Evolutionary conservation across 768 basidiomycete genomes (phyloP).

Genomic region (Cubamyces lactineus): DNA sequence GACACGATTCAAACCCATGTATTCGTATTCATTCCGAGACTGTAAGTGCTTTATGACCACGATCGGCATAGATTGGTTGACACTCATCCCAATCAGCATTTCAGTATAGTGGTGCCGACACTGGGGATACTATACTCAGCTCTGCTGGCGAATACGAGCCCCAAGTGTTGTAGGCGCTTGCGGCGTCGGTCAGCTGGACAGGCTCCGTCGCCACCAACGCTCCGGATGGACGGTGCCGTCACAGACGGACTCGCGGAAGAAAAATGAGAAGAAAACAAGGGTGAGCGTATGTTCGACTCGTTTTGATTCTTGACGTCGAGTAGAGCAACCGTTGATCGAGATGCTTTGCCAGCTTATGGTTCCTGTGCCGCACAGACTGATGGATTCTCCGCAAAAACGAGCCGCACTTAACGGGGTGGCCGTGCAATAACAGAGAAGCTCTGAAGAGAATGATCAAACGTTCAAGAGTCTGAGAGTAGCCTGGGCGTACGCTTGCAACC

Average conservation of each 20-base stretch:
- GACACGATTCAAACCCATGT: no score
- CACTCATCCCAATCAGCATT: no score
- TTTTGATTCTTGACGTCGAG: no score
- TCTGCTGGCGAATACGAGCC: not conserved
- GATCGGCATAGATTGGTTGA: no score
- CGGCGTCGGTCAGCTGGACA: constrained; percentile 10
- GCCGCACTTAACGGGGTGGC: not conserved
- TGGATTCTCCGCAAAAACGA: not conserved
- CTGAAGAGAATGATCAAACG: no score
- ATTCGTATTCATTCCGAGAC: no score
- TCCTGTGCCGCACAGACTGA: constrained; percentile 12
- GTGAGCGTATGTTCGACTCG: not conserved
- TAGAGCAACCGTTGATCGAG: not conserved
- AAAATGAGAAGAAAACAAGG: constrained; percentile 1
- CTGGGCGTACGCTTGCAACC: no score
- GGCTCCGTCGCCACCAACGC: not conserved
- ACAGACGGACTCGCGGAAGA: not conserved
- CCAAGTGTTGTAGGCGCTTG: not conserved
- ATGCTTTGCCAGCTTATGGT: not conserved
- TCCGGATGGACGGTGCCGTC: not conserved
- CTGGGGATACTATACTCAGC: no score
- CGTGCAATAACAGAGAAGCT: no score
- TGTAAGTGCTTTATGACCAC: no score
- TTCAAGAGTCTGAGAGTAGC: no score
- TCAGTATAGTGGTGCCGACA: no score